phyloP scores from a whole-genome alignment of 768 basidiomycete species.

The Pleurotus djamor region DNA sequence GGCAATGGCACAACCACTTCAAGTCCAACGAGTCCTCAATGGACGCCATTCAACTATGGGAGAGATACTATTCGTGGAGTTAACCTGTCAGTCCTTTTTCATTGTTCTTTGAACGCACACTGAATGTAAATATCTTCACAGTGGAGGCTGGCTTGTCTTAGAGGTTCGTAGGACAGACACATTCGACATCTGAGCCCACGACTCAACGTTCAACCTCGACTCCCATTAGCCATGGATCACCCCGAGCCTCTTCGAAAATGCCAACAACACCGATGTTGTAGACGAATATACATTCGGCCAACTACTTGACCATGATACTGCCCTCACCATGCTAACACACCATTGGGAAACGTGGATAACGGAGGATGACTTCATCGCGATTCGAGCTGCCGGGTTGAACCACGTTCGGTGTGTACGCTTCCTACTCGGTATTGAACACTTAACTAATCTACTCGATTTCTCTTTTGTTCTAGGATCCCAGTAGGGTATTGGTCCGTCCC shows the following conservation, averaged over 20 bases:
- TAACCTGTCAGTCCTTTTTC: conserved; percentile 47
- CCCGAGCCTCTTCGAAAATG: conserved; percentile 68
- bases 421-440: not conserved
- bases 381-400: conserved; percentile 64
- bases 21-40: conserved; percentile 14
- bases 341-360: conserved; percentile 72
- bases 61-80: conserved; percentile 51
- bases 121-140: conserved; percentile 15
- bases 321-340: conserved; percentile 38
- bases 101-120: not conserved
- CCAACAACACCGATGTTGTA: conserved; percentile 50
- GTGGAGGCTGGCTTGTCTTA: conserved; percentile 64
- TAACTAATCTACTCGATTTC: not conserved
- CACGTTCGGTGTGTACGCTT: conserved; percentile 57
- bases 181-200: not conserved
- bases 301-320: conserved; percentile 40
- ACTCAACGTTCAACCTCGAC: not conserved
- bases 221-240: conserved; percentile 72
- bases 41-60: conserved; percentile 40
- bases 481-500: conserved; percentile 83
- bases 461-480: conserved; percentile 49
- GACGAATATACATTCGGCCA: conserved; percentile 66
- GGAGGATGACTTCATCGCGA: conserved; percentile 66
- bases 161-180: conserved; percentile 33
- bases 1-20: conserved; percentile 7